Evolutionary conservation across 2,329 filamentous ascomycete genomes (phyloP).

Genomic region (Ascomycota sp.): DNA sequence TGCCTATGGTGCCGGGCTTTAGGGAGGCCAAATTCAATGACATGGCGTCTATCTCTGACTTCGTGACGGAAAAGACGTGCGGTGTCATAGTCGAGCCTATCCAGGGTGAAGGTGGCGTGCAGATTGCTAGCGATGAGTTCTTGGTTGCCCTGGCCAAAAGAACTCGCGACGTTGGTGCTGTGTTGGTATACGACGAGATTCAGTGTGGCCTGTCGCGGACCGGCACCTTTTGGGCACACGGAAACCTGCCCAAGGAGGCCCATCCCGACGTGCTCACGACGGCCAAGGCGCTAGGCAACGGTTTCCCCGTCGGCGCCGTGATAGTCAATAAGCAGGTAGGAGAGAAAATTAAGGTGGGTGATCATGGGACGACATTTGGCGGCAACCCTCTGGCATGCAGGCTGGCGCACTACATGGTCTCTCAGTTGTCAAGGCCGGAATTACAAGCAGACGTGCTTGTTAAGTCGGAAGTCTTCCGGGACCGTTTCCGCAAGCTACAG

Average conservation of each 20-base stretch:
- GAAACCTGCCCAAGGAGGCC: conserved; percentile 46
- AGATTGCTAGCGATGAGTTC: conserved; percentile 64
- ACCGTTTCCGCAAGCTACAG: conserved; percentile 24
- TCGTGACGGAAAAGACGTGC: conserved; percentile 71
- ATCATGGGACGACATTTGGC: conserved; percentile 86
- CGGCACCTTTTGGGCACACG: conserved; percentile 76
- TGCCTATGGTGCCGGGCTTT: conserved; percentile 89
- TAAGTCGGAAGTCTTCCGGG: conserved; percentile 33
- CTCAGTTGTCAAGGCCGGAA: conserved; percentile 45
- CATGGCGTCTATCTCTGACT: conserved; percentile 40
- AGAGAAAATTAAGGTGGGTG: conserved; percentile 32
- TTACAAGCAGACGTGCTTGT: conserved; percentile 46
- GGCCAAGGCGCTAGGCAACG: conserved; percentile 90
- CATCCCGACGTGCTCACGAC: conserved; percentile 88
- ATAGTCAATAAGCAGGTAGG: conserved; percentile 18
- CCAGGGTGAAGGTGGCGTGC: conserved; percentile 86
- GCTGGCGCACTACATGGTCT: conserved; percentile 68
- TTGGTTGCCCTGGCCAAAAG: conserved; percentile 60
- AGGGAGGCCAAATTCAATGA: conserved; percentile 73
- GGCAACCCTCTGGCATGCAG: conserved; percentile 74
- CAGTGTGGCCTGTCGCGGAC: conserved; percentile 83
- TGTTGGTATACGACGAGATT: conserved; percentile 90
- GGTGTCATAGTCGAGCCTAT: conserved; percentile 94
- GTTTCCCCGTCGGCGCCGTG: conserved; percentile 72
- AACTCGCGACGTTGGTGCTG: conserved; percentile 67